Percentiles rank a stretch among this genome's conserved stretches.
Evolutionary conservation across 1,284 basidiomycete genomes (phyloP).

Genomic region (Chiua sp.): DNA sequence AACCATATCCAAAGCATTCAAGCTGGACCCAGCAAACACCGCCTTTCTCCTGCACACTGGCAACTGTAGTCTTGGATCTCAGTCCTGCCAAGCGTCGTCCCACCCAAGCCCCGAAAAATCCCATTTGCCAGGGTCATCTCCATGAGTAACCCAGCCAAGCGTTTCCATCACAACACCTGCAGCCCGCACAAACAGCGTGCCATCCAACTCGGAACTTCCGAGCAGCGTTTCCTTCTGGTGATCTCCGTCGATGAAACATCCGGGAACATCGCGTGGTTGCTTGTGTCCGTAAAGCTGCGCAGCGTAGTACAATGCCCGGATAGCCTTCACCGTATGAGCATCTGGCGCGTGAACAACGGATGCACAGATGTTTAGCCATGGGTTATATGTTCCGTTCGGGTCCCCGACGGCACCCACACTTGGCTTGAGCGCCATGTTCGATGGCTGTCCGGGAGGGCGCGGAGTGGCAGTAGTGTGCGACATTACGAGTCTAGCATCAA

Average conservation of each 20-base stretch:
- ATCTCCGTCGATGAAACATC: conserved; percentile 49
- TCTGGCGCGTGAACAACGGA: conserved; percentile 61
- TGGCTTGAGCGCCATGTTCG: neutral
- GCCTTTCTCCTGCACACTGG: too few relatives aligned
- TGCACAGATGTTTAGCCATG: conserved; percentile 64
- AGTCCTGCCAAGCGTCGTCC: conserved; percentile 64
- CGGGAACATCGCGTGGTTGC: conserved; percentile 48
- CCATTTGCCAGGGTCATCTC: conserved; percentile 57
- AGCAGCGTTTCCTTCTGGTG: conserved; percentile 35
- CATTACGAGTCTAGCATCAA: conserved; percentile 62
- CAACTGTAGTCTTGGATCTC: neutral
- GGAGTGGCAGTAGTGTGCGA: conserved; percentile 53
- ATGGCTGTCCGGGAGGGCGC: conserved; percentile 37
- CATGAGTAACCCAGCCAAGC: conserved; percentile 66
- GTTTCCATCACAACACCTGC: conserved; percentile 66
- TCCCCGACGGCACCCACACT: conserved; percentile 37
- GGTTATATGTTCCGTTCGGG: conserved; percentile 49
- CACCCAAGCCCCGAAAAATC: conserved; percentile 69
- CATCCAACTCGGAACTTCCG: conserved; percentile 58
- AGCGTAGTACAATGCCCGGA: conserved; percentile 61
- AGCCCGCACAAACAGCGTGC: conserved; percentile 65
- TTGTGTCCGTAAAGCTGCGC: conserved; percentile 55
- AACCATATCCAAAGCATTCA: neutral
- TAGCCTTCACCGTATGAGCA: conserved; percentile 63
- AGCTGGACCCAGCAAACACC: neutral